Percentiles rank a stretch among this genome's conserved stretches.
Evolutionary conservation across 225 moss, liverwort and hornwort genomes (phyloP).

Genomic region (Climacium dendroides): DNA sequence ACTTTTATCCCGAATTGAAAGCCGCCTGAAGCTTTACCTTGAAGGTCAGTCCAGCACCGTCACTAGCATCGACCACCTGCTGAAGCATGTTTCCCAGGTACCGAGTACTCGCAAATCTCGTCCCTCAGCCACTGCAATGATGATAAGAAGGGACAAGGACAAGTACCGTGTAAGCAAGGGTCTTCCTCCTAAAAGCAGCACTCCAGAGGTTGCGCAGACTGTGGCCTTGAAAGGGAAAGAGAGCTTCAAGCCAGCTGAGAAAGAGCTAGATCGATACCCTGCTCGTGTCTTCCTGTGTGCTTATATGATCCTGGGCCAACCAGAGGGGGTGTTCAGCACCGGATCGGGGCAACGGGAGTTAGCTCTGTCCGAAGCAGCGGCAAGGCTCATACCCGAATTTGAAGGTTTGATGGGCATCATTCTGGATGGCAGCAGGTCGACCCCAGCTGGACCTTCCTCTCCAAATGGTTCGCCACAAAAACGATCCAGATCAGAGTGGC

Average conservation of each 20-base stretch:
- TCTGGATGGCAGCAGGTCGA: conserved; percentile 22
- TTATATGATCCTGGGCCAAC: conserved; percentile 59
- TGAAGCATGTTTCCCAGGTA: conserved; percentile 48
- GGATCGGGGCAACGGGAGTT: conserved; percentile 31
- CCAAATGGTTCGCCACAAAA: conserved; percentile 26
- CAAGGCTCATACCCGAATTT: conserved; percentile 43
- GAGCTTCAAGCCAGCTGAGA: not conserved
- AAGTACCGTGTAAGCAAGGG: not conserved
- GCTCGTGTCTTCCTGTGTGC: conserved; percentile 60
- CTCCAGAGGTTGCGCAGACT: not conserved
- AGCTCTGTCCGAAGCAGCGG: conserved; percentile 42
- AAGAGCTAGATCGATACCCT: conserved; percentile 47
- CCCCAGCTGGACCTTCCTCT: conserved; percentile 26
- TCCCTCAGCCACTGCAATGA: not conserved
- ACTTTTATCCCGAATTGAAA: conserved; percentile 72
- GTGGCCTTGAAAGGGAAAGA: conserved; percentile 11
- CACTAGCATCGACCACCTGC: conserved; percentile 63
- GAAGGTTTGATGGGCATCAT: conserved; percentile 29
- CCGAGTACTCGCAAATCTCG: not conserved
- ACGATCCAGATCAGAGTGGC: conserved; percentile 26
- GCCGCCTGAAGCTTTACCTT: conserved; percentile 65
- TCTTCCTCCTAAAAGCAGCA: conserved; percentile 13
- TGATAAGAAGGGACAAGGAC: not conserved
- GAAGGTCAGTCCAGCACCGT: conserved; percentile 44
- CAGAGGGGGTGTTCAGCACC: conserved; percentile 54